Base-by-base conservation (phyloP, 2,329 filamentous ascomycete species). In the Dendrostoma leiphaemia region DNA sequence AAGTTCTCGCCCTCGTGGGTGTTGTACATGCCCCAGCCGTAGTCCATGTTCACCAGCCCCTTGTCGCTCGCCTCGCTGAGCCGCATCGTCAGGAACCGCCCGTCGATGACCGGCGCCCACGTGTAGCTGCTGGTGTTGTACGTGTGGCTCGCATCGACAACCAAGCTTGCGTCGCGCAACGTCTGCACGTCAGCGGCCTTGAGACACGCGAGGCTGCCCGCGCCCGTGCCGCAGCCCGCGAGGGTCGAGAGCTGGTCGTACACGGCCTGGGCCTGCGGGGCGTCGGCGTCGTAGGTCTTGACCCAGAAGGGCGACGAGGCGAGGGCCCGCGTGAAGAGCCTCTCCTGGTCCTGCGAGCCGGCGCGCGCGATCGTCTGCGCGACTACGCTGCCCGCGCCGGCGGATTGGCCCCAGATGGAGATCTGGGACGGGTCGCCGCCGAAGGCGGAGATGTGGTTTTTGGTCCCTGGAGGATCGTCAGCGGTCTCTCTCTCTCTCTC, bases 1-100 rank as follows among this genome's bases (percentile, higher is more conserved):
- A 87, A 86, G 58, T 81, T 83, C 63, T 85, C 77, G 21, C 84
- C 83, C 65, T 86, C 83, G 62, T 84, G 79, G 0, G 78, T 74
- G 63, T 86, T 86, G 64, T 85, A 85, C 72, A 78, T 80, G n/a
- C 74, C 73, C 58, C 78, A 79, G 0, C 76, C 73, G 8, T 68
- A 64, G 2, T 78, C 71, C 2, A 74, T 73, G 49, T 80, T 76
- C 8, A 82, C 65, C 4, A 59, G 48, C 0, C 69, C 66, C 4
- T 62, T 64, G 0, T 76, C 68, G 1, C 74, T 76, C 1, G 51
- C 55, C 55, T 72, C 59, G 3, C 74, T 79, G 2, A 86, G 69
- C 17, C 70, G 69, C 52, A 72, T 64, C 2, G 62, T 68, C 43
- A 86, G 67, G 61, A 86, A 85, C 0, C 56, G 62, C 9, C 73